A percentile compares a stretch with the other conserved stretches of the same genome.
Conservation (phyloP, 768 basidiomycete genomes). For the Pisolithus sp. region DNA sequence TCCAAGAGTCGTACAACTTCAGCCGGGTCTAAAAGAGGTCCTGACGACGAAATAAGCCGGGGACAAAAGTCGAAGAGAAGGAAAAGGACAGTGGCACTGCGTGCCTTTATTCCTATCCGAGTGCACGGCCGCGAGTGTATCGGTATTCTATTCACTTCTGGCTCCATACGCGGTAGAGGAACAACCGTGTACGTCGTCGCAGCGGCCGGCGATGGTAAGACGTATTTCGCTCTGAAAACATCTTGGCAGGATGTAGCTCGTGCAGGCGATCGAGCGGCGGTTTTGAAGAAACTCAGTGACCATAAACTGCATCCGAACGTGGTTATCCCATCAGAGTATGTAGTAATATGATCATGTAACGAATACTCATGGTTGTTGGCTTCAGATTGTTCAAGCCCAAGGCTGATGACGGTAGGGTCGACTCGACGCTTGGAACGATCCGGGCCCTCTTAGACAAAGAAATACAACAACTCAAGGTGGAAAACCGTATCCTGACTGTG, state of each 20-base stretch:
- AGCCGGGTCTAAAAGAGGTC: not conserved
- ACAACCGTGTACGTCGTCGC: conserved; percentile 5
- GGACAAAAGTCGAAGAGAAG: not conserved
- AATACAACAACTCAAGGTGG: not conserved
- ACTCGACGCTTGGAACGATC: conserved; percentile 3
- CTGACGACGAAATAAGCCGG: not conserved
- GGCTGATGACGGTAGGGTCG: not conserved
- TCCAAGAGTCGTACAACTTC: not conserved
- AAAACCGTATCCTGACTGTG: not conserved
- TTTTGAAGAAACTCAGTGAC: not conserved
- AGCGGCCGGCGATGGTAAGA: not conserved
- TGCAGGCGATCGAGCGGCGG: not conserved
- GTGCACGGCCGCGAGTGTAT: conserved; percentile 2
- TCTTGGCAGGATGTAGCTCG: conserved; percentile 8
- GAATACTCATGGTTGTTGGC: not conserved
- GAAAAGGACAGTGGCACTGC: no score
- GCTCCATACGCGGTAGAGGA: conserved; percentile 10
- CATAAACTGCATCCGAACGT: not conserved
- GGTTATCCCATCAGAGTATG: not conserved
- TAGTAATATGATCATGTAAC: not conserved
- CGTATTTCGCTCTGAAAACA: conserved; percentile 1
- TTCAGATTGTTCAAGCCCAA: not conserved
- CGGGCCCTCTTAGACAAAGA: conserved; percentile 2
- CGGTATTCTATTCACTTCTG: conserved; percentile 3
- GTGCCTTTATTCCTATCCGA: not conserved